These are phyloP conservation scores for Yarrowia sp. DNA, from an alignment of 805 yeast species.

Conservation along the genomic window DNA sequence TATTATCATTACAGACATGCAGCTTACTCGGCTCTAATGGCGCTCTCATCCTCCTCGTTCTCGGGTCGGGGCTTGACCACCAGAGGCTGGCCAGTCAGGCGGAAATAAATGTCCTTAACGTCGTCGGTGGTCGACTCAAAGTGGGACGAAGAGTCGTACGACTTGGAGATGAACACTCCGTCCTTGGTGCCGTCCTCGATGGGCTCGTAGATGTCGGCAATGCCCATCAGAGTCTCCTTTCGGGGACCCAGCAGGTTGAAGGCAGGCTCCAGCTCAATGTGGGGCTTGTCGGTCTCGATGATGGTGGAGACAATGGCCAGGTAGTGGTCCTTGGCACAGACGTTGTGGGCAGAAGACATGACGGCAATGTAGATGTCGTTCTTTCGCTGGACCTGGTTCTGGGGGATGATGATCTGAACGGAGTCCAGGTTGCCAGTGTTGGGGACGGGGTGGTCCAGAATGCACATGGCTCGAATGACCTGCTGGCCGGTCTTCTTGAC, in stretches of 20 bases:
- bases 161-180: constrained; percentile 80
- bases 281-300: constrained; percentile 92
- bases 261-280: constrained; percentile 90
- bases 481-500: constrained; percentile 74
- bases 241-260: constrained; percentile 83
- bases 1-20: constrained; percentile 38
- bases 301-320: constrained; percentile 94
- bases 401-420: constrained; percentile 93
- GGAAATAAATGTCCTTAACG: constrained; percentile 89
- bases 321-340: constrained; percentile 85
- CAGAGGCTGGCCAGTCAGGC: constrained; percentile 91
- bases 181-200: constrained; percentile 79
- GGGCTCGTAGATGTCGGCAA: constrained; percentile 91
- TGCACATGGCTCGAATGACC: constrained; percentile 86
- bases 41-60: constrained; percentile 54
- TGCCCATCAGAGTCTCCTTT: constrained; percentile 89
- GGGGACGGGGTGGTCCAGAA: constrained; percentile 88
- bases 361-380: constrained; percentile 95
- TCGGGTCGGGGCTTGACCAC: constrained; percentile 79
- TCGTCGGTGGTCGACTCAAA: constrained; percentile 97
- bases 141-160: constrained; percentile 94
- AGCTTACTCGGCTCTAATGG: constrained; percentile 39
- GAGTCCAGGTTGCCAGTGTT: constrained; percentile 84
- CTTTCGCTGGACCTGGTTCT: constrained; percentile 90
- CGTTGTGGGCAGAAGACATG: constrained; percentile 87